phyloP scores from a whole-genome alignment of 1,139 yeast species.

The Protomyces inundatus region DNA sequence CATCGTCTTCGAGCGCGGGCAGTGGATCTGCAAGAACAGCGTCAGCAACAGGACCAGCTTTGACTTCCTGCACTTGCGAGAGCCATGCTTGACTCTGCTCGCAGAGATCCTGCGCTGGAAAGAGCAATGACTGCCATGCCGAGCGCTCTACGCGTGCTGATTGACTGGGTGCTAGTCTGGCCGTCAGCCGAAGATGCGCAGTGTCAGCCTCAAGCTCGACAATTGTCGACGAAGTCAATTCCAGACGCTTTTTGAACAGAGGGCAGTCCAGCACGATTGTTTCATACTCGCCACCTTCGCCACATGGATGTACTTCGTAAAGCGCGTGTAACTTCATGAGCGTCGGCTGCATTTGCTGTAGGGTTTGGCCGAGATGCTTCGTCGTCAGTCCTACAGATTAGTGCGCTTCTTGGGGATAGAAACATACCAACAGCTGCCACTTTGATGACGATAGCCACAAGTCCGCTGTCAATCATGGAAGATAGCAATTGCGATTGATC shows the following conservation, averaged over 20 bases:
- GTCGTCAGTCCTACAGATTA: slow-evolving; percentile 47
- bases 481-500: slow-evolving; percentile 70
- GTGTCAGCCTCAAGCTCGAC: slow-evolving; percentile 58
- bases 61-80: not conserved
- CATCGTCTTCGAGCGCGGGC: not conserved
- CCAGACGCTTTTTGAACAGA: slow-evolving; percentile 57
- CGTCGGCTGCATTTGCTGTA: slow-evolving; percentile 57
- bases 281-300: slow-evolving; percentile 98
- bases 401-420: not conserved
- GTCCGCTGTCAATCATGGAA: slow-evolving; percentile 66
- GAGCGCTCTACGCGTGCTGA: not conserved
- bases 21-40: not conserved
- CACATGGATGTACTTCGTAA: slow-evolving; percentile 89
- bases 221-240: slow-evolving; percentile 44
- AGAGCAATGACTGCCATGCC: not conserved
- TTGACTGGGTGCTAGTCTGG: slow-evolving; percentile 39
- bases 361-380: slow-evolving; percentile 60
- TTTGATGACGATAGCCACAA: slow-evolving; percentile 83
- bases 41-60: not conserved
- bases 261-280: slow-evolving; percentile 88
- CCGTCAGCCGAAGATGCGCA: slow-evolving; percentile 51
- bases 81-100: not conserved
- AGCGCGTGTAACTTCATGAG: slow-evolving; percentile 53
- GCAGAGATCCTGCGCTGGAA: not conserved
- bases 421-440: slow-evolving; percentile 72